A percentile compares a stretch with the other conserved stretches of the same genome.
phyloP scores from a whole-genome alignment of 495 filamentous ascomycete genomes.

The Penicillium longicatenatum region DNA sequence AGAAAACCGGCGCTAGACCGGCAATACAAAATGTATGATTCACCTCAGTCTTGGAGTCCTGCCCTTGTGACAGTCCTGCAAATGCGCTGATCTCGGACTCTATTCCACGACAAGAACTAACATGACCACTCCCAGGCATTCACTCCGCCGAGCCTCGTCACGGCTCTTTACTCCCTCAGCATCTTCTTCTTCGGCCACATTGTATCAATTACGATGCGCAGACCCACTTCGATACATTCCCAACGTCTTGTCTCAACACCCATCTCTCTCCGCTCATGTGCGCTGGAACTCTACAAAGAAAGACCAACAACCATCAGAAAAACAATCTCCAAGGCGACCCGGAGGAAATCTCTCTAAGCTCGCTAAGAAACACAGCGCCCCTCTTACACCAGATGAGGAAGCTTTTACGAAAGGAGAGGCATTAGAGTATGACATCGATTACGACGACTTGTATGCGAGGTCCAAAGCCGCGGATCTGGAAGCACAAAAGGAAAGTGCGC shows the following conservation, averaged over 20 bases:
- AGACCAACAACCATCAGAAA: not conserved
- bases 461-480: conserved; percentile 1
- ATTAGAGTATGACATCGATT: not conserved
- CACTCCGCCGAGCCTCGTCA: conserved; percentile 55
- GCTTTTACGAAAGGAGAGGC: not conserved
- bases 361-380: not conserved
- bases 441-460: conserved; percentile 2
- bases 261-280: conserved; percentile 13
- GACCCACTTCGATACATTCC: not conserved
- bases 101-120: conserved; percentile 13
- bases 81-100: not conserved
- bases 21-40: conserved; percentile 6
- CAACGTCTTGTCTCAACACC: not conserved
- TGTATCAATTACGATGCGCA: conserved; percentile 11
- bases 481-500: not conserved
- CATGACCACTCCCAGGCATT: conserved; percentile 34
- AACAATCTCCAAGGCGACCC: not conserved
- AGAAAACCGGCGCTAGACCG: too few relatives aligned
- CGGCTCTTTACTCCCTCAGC: conserved; percentile 43
- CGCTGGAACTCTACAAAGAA: conserved; percentile 24
- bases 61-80: not conserved
- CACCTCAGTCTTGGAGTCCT: not conserved
- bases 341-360: not conserved
- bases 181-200: not conserved
- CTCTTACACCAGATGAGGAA: not conserved